Evolutionary conservation across 2,329 filamentous ascomycete species (phyloP).

Genomic region (Fusarium lyarnte): DNA sequence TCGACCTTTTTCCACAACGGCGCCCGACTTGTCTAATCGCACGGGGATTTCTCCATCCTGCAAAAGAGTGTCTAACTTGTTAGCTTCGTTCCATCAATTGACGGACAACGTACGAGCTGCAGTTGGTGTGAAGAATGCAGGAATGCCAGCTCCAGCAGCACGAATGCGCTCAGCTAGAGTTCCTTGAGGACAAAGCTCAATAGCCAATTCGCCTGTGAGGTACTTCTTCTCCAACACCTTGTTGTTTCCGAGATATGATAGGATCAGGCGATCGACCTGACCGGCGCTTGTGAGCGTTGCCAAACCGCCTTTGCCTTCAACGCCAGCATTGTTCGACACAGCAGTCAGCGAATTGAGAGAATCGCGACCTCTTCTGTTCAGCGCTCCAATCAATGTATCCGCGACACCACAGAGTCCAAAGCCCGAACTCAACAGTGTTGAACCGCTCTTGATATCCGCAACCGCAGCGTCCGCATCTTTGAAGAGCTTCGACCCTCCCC

Average conservation of each 20-base stretch:
- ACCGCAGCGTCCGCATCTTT: slow-evolving; percentile 73
- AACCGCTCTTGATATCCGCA: slow-evolving; percentile 74
- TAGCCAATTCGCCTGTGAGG: slow-evolving; percentile 75
- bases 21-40: slow-evolving; percentile 66
- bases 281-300: slow-evolving; percentile 74
- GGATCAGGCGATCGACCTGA: slow-evolving; percentile 76
- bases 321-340: slow-evolving; percentile 83
- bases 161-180: slow-evolving; percentile 77
- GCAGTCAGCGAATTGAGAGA: slow-evolving; percentile 75
- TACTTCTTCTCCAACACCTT: slow-evolving; percentile 81
- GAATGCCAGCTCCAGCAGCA: slow-evolving; percentile 79
- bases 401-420: slow-evolving; percentile 86
- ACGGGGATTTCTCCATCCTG: slow-evolving; percentile 75
- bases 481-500: slow-evolving; percentile 57
- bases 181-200: slow-evolving; percentile 81
- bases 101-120: slow-evolving; percentile 64
- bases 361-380: slow-evolving; percentile 68
- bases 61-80: slow-evolving; percentile 65
- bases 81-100: background rate
- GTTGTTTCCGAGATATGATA: slow-evolving; percentile 81
- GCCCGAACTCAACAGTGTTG: slow-evolving; percentile 77
- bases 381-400: slow-evolving; percentile 76
- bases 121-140: slow-evolving; percentile 83
- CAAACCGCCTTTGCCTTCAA: slow-evolving; percentile 73
- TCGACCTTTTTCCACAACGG: slow-evolving; percentile 69